A percentile compares a stretch with the other conserved stretches of the same genome.
phyloP scores from a whole-genome alignment of 225 moss, liverwort and hornwort genomes.

The Bryum argenteum region DNA sequence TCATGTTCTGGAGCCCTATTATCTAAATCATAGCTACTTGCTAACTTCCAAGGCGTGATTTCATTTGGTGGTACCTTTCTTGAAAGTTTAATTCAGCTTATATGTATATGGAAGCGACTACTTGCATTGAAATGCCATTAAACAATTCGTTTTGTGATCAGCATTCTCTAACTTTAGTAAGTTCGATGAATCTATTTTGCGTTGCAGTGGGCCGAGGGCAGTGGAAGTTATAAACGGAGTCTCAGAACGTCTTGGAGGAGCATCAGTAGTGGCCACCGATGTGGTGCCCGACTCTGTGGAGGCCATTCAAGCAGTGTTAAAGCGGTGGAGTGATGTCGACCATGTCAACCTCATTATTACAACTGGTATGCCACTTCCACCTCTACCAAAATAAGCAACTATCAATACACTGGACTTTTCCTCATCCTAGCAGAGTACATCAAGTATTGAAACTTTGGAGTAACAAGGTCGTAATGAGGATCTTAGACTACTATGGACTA shows the following conservation, averaged over 20 bases:
- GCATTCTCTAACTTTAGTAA: too few species aligned
- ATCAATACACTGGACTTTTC: too few species aligned
- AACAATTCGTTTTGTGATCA: too few species aligned
- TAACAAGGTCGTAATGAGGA: too few species aligned
- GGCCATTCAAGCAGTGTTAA: slow-evolving; percentile 81
- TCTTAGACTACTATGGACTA: too few species aligned
- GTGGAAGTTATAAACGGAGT: slow-evolving; percentile 76
- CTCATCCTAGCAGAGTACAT: too few species aligned
- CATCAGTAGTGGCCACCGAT: slow-evolving; percentile 75
- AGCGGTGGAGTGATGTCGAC: slow-evolving; percentile 78
- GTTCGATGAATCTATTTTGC: background rate
- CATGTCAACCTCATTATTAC: slow-evolving; percentile 82
- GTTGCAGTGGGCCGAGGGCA: slow-evolving; percentile 83
- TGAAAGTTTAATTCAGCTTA: background rate
- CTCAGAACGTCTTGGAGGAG: slow-evolving; percentile 85
- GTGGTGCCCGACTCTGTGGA: slow-evolving; percentile 73
- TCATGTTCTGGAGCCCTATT: background rate
- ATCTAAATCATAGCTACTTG: background rate
- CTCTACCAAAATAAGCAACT: background rate
- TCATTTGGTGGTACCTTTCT: background rate
- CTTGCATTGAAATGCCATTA: background rate
- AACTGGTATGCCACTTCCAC: slow-evolving; percentile 53
- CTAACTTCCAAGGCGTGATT: background rate
- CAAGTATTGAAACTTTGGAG: too few species aligned
- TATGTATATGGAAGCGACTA: background rate